Base-by-base conservation (phyloP, 495 filamentous ascomycete genomes). In the Rhypophila decipiens region DNA sequence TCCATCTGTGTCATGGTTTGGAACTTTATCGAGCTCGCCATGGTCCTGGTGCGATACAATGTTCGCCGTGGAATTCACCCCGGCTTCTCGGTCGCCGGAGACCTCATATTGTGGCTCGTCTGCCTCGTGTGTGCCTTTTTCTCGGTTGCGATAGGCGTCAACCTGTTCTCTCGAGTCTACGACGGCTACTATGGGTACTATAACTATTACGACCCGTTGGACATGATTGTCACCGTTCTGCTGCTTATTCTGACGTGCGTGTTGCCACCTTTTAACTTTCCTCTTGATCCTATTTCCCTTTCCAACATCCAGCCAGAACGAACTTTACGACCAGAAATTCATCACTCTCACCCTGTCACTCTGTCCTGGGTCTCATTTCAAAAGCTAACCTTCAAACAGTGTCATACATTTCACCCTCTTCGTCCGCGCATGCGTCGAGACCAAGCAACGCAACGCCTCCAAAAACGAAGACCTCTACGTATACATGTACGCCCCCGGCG, bases 401-500 rank as follows among this genome's bases (percentile, higher is more conserved):
- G 2, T 33, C 29, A 23, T 22, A 7, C 47, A 49, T 17, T 24
- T 49, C 13, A 18, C 15, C 3, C 39, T 49, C 27, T 37, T 43
- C 39, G 20, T 42, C 47, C 38, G 47, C 18, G 47, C 47, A 3
- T 49, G 39, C 39, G 10, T 24, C 4, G 39, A 43, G 40, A 19
- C 39, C 15, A 33, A 27, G 20, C 44, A 46, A 19, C 31, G 44
- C 20, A 13, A 29, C 47, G 21, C 42, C 27, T 33, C 20, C 39
- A 36, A 47, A 18, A 24, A 31, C 35, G 19, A 19, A 17, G 1
- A 5, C 12, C 24, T 22, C 18, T 24, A 18, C 24, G 13, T 23
- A 2, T 46, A 46, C 33, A 39, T 49, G 39, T 49, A 23, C 40
- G 27, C 19, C 4, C 47, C 47, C 21, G 47, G 29, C 19, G 40